Evolutionary conservation across 1,284 basidiomycete genomes (phyloP).

Genomic region (Puccinia hordei): DNA sequence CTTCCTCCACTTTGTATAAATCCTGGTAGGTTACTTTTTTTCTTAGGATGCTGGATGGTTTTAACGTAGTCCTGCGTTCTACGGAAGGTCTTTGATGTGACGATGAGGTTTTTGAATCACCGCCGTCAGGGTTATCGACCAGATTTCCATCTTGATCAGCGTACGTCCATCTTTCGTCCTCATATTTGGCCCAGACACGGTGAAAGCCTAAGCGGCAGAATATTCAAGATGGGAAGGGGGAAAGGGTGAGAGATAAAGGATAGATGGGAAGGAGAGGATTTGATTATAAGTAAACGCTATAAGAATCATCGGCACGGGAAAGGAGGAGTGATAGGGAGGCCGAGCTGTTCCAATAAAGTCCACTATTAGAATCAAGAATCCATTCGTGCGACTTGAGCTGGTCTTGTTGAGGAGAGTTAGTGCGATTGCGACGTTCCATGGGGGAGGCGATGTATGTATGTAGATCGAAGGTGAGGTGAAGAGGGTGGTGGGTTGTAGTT

Average conservation of each 20-base stretch:
- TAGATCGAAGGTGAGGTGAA: no score
- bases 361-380: no score
- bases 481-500: no score
- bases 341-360: no score
- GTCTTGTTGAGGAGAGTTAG: no score
- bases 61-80: not conserved
- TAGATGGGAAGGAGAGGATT: not conserved
- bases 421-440: no score
- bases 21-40: conserved; percentile 13
- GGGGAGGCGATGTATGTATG: no score
- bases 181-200: conserved; percentile 45
- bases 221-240: not conserved
- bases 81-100: not conserved
- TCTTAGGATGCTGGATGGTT: not conserved
- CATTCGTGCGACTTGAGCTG: no score
- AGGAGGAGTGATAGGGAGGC: conserved; percentile 27
- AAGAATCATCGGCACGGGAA: not conserved
- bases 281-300: conserved; percentile 24
- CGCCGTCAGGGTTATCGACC: not conserved
- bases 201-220: conserved; percentile 8
- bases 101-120: not conserved
- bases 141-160: conserved; percentile 42
- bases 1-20: conserved; percentile 24
- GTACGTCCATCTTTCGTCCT: conserved; percentile 34
- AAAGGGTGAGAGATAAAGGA: not conserved